Conservation (phyloP, 352 stramenopile genomes). For the Elongisporangium prolatum region DNA sequence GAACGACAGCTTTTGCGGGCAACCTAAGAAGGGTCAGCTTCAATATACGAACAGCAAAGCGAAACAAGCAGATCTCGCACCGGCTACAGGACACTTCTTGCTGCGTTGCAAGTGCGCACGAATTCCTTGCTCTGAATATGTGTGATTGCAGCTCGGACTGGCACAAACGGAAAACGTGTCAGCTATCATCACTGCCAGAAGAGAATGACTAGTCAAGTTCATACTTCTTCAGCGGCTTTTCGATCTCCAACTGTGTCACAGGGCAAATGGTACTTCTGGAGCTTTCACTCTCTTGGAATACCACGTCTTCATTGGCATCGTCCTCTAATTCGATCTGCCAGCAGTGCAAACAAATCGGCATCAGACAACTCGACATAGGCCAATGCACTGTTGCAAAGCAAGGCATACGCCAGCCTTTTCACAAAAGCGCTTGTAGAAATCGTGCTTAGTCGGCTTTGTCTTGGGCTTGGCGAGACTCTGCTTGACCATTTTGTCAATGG, state of each 20-base stretch:
- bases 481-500: constrained; percentile 66
- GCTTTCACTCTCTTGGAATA: constrained; percentile 80
- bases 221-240: constrained; percentile 72
- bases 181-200: background rate
- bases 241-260: constrained; percentile 80
- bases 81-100: constrained; percentile 74
- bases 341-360: background rate
- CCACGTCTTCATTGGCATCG: constrained; percentile 71
- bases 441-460: constrained; percentile 58
- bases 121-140: constrained; percentile 81
- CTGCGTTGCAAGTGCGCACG: constrained; percentile 60
- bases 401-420: constrained; percentile 56
- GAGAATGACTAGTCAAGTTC: background rate
- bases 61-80: constrained; percentile 14
- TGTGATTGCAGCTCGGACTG: constrained; percentile 70
- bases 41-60: background rate
- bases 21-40: constrained; percentile 37
- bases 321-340: constrained; percentile 65
- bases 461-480: constrained; percentile 37
- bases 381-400: background rate
- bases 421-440: constrained; percentile 80
- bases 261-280: constrained; percentile 66
- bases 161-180: constrained; percentile 1
- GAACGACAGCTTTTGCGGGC: constrained; percentile 52
- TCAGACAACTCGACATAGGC: background rate